Percentiles rank a stretch among this genome's conserved stretches.
These are phyloP conservation scores for Mucor racemosus DNA, from an alignment of 371 early-diverging fungal genomes.

Conservation along the genomic window DNA sequence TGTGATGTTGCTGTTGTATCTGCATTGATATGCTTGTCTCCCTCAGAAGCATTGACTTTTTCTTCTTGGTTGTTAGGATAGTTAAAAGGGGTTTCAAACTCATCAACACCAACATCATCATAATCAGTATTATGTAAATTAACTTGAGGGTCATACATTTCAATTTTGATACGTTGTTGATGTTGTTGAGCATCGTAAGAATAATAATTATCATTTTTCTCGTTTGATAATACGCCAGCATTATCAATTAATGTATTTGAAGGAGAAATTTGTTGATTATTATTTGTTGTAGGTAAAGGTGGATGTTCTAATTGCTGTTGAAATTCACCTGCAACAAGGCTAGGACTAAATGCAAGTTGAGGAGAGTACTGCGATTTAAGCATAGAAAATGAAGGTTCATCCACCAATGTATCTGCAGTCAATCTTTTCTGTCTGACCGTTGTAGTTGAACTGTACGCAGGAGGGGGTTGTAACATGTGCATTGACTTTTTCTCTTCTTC, in stretches of 20 bases:
- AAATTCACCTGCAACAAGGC: slow-evolving; percentile 28
- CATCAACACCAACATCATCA: background rate
- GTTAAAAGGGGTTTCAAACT: slow-evolving; percentile 10
- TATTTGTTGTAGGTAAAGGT: background rate
- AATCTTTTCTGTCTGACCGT: slow-evolving; percentile 17
- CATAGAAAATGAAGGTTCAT: slow-evolving; percentile 6
- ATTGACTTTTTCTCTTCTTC: background rate
- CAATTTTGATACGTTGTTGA: slow-evolving; percentile 14
- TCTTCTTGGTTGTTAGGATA: slow-evolving; percentile 13
- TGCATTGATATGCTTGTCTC: background rate
- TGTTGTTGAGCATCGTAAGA: background rate
- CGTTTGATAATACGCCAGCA: slow-evolving; percentile 9
- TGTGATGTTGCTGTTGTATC: background rate
- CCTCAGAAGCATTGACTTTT: background rate
- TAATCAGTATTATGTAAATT: slow-evolving; percentile 8
- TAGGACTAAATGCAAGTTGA: slow-evolving; percentile 36
- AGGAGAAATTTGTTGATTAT: slow-evolving; percentile 13
- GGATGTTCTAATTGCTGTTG: slow-evolving; percentile 14
- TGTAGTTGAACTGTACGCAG: slow-evolving; percentile 17
- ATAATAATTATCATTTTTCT: background rate
- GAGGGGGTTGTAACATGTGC: slow-evolving; percentile 12
- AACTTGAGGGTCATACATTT: slow-evolving; percentile 28
- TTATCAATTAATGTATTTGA: slow-evolving; percentile 26
- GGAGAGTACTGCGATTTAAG: slow-evolving; percentile 33
- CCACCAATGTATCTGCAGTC: slow-evolving; percentile 26